Evolutionary conservation across 148 eudicot genomes (phyloP).

Genomic region (Spergularia bocconei): DNA sequence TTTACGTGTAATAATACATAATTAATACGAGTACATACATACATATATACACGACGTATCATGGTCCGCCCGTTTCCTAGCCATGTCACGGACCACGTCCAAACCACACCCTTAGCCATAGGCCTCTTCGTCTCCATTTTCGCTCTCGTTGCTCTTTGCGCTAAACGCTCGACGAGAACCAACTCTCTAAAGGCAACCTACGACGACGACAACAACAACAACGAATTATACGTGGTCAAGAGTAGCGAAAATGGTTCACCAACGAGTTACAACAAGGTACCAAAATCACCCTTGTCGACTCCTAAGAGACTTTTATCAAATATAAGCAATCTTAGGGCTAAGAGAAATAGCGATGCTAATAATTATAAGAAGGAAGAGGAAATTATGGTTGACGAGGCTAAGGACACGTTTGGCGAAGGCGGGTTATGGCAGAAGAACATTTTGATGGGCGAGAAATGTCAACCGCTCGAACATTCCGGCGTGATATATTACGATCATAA

Average conservation of each 20-base stretch:
- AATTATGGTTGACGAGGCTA: constrained; percentile 15
- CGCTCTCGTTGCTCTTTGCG: constrained; percentile 50
- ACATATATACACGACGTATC: not conserved
- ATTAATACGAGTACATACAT: too few relatives aligned
- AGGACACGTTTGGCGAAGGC: constrained; percentile 46
- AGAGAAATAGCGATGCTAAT: constrained; percentile 4
- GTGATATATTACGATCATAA: constrained; percentile 64
- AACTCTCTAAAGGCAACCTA: constrained; percentile 13
- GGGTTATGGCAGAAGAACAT: constrained; percentile 80
- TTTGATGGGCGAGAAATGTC: constrained; percentile 82
- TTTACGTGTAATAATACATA: not conserved
- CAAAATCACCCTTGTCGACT: constrained; percentile 34
- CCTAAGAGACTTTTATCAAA: constrained; percentile 42
- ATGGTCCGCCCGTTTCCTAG: constrained; percentile 44
- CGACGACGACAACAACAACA: constrained; percentile 10
- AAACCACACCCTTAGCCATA: constrained; percentile 33
- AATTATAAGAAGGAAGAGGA: not conserved
- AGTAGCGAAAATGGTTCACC: not conserved
- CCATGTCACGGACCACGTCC: constrained; percentile 17
- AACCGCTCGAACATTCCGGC: constrained; percentile 72
- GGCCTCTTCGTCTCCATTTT: constrained; percentile 45
- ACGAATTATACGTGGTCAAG: not conserved
- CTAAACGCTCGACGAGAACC: constrained; percentile 32
- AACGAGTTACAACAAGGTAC: constrained; percentile 4
- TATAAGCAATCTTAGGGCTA: constrained; percentile 28